phyloP scores from a whole-genome alignment of 1,284 basidiomycete species.

The Irpex sp. region DNA sequence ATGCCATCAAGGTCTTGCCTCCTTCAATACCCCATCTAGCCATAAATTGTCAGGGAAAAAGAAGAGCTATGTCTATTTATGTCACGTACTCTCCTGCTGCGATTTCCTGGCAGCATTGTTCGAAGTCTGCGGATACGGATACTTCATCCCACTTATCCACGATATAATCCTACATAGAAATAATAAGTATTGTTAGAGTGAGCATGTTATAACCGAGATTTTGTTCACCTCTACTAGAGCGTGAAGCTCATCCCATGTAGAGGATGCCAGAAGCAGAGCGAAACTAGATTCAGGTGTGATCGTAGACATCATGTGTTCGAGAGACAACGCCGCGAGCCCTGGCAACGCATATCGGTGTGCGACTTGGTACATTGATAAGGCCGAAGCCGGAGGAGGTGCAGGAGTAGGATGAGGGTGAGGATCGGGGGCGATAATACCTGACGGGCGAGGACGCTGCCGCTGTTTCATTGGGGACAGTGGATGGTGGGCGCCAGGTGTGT shows the following conservation, averaged over 20 bases:
- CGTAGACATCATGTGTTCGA: conserved; percentile 73
- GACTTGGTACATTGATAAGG: conserved; percentile 76
- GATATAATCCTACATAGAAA: conserved; percentile 50
- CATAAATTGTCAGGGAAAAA: background rate
- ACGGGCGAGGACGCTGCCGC: conserved; percentile 28
- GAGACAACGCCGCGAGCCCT: conserved; percentile 60
- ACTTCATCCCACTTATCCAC: conserved; percentile 72
- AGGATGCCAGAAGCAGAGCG: conserved; percentile 65
- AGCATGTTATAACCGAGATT: background rate
- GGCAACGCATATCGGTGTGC: conserved; percentile 78
- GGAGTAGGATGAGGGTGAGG: conserved; percentile 75
- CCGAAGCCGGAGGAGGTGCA: conserved; percentile 61
- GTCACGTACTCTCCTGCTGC: conserved; percentile 65
- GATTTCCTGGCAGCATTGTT: conserved; percentile 65
- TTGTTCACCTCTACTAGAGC: conserved; percentile 51
- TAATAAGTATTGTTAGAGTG: background rate
- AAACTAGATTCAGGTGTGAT: conserved; percentile 73
- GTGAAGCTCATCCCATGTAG: conserved; percentile 63
- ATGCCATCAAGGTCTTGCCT: conserved; percentile 59
- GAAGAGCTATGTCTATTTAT: background rate
- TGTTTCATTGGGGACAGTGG: conserved; percentile 45
- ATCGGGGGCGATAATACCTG: conserved; percentile 41
- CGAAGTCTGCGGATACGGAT: conserved; percentile 58
- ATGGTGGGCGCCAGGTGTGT: conserved; percentile 35
- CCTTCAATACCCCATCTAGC: conserved; percentile 66